Percentiles rank a stretch among this genome's conserved stretches.
Evolutionary conservation across 78 protist genomes (phyloP).

Genomic region (Cavenderia fasciculata): DNA sequence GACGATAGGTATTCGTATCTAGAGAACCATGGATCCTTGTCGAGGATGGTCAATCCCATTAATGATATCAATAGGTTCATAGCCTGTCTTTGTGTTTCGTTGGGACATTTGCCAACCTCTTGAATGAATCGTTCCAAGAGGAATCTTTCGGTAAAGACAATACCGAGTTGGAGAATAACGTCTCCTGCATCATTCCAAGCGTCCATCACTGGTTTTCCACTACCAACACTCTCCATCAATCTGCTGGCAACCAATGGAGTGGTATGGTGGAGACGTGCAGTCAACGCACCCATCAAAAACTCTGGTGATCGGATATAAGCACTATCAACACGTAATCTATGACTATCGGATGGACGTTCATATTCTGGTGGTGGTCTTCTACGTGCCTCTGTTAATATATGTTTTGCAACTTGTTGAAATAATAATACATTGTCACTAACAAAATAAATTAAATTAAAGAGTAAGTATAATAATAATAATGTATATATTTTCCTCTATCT

Average conservation of each 20-base stretch:
- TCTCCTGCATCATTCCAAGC: slow-evolving; percentile 68
- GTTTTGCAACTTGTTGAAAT: slow-evolving; percentile 64
- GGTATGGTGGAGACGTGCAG: slow-evolving; percentile 15
- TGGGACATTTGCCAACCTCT: slow-evolving; percentile 24
- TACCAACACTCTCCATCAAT: slow-evolving; percentile 15
- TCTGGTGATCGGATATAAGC: slow-evolving; percentile 20
- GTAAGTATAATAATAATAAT: too few relatives aligned
- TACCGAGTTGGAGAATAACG: slow-evolving; percentile 20
- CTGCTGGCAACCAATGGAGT: slow-evolving; percentile 1
- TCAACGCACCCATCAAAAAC: slow-evolving; percentile 7
- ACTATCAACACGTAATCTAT: not conserved
- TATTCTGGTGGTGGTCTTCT: slow-evolving; percentile 49
- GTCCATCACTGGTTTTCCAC: slow-evolving; percentile 62
- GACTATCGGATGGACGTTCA: not conserved
- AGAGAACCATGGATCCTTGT: slow-evolving; percentile 61
- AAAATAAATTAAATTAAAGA: too few relatives aligned
- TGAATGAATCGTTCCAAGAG: slow-evolving; percentile 18
- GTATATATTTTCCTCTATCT: too few relatives aligned
- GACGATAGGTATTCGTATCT: slow-evolving; percentile 40
- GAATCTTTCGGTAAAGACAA: slow-evolving; percentile 8
- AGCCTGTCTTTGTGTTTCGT: slow-evolving; percentile 4
- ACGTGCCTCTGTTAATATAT: slow-evolving; percentile 25
- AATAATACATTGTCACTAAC: slow-evolving; percentile 61
- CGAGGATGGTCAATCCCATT: slow-evolving; percentile 11
- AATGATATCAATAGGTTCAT: slow-evolving; percentile 12